These are phyloP conservation scores for Boletus subcaerulescens DNA, from an alignment of 768 basidiomycete species.

Conservation along the genomic window DNA sequence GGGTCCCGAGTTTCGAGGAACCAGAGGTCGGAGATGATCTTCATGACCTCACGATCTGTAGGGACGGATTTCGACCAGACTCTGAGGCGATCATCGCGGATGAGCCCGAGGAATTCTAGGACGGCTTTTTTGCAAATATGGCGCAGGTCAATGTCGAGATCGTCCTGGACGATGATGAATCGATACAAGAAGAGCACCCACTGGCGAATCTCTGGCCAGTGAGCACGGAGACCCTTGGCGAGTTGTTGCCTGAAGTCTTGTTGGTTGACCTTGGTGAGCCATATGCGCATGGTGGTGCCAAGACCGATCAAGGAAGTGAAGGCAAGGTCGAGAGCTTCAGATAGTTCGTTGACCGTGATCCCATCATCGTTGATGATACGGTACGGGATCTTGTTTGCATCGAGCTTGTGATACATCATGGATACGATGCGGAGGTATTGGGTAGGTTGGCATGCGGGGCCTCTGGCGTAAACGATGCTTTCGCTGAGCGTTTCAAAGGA, in stretches of 20 bases:
- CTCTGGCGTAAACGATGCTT: slow-evolving; percentile 11
- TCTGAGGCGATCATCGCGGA: slow-evolving; percentile 22
- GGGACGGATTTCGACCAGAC: slow-evolving; percentile 23
- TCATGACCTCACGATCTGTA: slow-evolving; percentile 25
- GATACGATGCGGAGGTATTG: slow-evolving; percentile 26
- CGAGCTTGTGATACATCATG: slow-evolving; percentile 22
- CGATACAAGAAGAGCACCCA: slow-evolving; percentile 27
- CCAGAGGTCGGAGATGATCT: slow-evolving; percentile 28
- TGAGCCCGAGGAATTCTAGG: slow-evolving; percentile 26
- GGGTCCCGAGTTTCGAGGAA: slow-evolving; percentile 23
- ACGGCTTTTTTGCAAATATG: slow-evolving; percentile 23
- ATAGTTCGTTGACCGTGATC: neutral
- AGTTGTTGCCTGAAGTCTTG: slow-evolving; percentile 13
- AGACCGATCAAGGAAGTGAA: slow-evolving; percentile 16
- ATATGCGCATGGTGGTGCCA: slow-evolving; percentile 22
- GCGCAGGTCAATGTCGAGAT: slow-evolving; percentile 9
- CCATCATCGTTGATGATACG: slow-evolving; percentile 1
- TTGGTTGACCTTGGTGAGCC: slow-evolving; percentile 13
- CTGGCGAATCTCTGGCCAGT: slow-evolving; percentile 25
- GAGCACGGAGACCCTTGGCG: slow-evolving; percentile 7
- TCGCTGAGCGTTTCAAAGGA: slow-evolving; percentile 13
- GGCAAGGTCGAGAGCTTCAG: slow-evolving; percentile 9
- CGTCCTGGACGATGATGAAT: slow-evolving; percentile 6
- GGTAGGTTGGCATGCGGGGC: slow-evolving; percentile 7
- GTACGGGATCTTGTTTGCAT: slow-evolving; percentile 16